These are phyloP conservation scores for Achaetomium macrosporum DNA, from an alignment of 2,329 filamentous ascomycete genomes.

Conservation along the genomic window DNA sequence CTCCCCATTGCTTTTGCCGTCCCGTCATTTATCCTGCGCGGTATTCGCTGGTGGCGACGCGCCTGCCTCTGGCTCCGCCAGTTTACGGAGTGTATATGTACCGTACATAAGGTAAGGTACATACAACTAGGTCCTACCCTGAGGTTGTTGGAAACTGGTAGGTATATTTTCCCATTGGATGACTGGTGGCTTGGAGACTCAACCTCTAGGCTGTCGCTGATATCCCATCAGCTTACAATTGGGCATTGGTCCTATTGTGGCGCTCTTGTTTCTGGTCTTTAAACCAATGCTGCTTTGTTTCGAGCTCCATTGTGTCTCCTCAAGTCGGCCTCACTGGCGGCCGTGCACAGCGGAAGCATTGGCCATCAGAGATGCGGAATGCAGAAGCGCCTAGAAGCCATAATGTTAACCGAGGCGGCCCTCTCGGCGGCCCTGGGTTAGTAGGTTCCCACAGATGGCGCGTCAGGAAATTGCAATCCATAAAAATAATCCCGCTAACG, in stretches of 20 bases:
- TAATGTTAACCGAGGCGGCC: conserved; percentile 13
- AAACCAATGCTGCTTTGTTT: conserved; percentile 8
- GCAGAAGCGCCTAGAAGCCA: conserved; percentile 17
- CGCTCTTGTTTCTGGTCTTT: conserved; percentile 3
- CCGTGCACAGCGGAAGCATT: conserved; percentile 17
- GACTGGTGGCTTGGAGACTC: conserved; percentile 1
- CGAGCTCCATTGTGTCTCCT: background rate
- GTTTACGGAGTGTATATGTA: too few species aligned
- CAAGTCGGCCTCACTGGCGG: background rate
- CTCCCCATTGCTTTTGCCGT: too few species aligned
- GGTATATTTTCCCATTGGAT: too few species aligned
- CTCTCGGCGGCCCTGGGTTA: conserved; percentile 12
- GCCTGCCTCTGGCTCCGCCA: too few species aligned
- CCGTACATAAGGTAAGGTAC: too few species aligned
- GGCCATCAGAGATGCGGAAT: conserved; percentile 18
- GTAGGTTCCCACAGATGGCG: conserved; percentile 1
- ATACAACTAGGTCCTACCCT: too few species aligned
- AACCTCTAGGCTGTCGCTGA: background rate
- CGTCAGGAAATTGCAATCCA: conserved; percentile 13
- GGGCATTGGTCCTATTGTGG: conserved; percentile 6
- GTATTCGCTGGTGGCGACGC: too few species aligned
- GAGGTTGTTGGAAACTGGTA: too few species aligned
- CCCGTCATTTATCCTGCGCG: too few species aligned
- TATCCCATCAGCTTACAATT: conserved; percentile 1
- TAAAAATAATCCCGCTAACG: conserved; percentile 11